A percentile compares a stretch with the other conserved stretches of the same genome.
phyloP scores from a whole-genome alignment of 2,329 filamentous ascomycete genomes.

The Leptodontidium sp. region DNA sequence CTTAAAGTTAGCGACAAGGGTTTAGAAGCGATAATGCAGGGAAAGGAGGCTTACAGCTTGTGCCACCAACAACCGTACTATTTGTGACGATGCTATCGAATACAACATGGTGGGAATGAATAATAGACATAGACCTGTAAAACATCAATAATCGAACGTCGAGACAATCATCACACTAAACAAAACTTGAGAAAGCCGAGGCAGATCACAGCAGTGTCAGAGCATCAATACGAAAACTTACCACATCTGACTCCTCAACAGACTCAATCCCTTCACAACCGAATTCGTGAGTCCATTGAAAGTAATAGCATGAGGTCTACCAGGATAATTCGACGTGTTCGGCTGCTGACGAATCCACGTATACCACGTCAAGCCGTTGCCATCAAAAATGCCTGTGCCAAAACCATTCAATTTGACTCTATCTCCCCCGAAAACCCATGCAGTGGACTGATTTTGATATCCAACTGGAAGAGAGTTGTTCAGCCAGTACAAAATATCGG shows the following conservation, averaged over 20 bases:
- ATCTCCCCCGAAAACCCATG: slow-evolving; percentile 62
- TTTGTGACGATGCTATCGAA: slow-evolving; percentile 46
- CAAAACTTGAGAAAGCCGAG: no score
- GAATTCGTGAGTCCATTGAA: slow-evolving; percentile 58
- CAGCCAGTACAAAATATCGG: slow-evolving; percentile 61
- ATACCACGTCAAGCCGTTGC: slow-evolving; percentile 69
- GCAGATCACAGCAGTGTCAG: not conserved
- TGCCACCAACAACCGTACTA: not conserved
- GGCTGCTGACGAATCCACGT: slow-evolving; percentile 51
- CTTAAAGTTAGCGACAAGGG: not conserved
- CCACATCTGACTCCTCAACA: slow-evolving; percentile 68
- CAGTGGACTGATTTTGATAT: slow-evolving; percentile 64
- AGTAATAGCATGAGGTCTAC: slow-evolving; percentile 61
- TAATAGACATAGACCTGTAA: slow-evolving; percentile 49
- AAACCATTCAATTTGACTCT: slow-evolving; percentile 58
- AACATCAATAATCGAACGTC: not conserved
- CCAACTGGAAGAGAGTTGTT: slow-evolving; percentile 58
- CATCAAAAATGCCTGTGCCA: slow-evolving; percentile 62
- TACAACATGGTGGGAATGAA: slow-evolving; percentile 53
- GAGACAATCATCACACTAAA: no score
- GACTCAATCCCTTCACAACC: slow-evolving; percentile 56
- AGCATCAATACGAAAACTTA: slow-evolving; percentile 1
- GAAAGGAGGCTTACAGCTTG: not conserved
- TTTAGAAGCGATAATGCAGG: not conserved
- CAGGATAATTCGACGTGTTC: slow-evolving; percentile 54